Evolutionary conservation across 164 flowering plant genomes (phyloP), one percentile per base, ranked within the genome.

Genomic region (Pachysandra terminalis): DNA sequence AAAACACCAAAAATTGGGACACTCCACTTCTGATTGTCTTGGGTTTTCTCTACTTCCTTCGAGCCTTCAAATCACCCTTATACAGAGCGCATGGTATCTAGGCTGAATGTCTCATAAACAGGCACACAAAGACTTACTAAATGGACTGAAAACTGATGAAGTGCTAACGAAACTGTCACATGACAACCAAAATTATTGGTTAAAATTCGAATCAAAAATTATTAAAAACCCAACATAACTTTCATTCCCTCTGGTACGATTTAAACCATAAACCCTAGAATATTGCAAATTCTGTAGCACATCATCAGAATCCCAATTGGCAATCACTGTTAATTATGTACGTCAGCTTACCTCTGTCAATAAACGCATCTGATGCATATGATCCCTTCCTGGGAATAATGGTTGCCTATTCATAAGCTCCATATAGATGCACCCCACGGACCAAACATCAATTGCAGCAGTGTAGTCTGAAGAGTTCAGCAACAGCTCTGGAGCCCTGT

Each of bases 371-470:
- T 95, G 97, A 76, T 95, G 93, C 40, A 89, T 88, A 24, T 90
- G 96, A 76, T 91, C 97, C 77, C 77, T 91, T n/a, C 98, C 98
- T 0, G 96, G 79, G 65, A 95, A 89, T 65, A 95, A 65, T 61
- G 98, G 90, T 70, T 78, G 86, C 72, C 85, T 79, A 74, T 87
- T 90, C 89, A 91, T 84, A 24, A 95, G 82, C 82, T 95, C 98
- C 98, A 95, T 84, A 66, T 78, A 91, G 19, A 95, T 91, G 81
- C 98, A 95, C 17, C 97, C 98, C 2, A 95, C 98, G 49, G 98
- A 95, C 98, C 98, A 95, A 27, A 95, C 87, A 85, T 95, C 98
- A 63, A 95, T 95, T 1, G 98, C 93, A 54, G 97, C 92, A 54
- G 92, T 91, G 61, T 95, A 95, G 48, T 91, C 98, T 2, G 93